Evolutionary conservation across 2,329 filamentous ascomycete genomes (phyloP).

Genomic region (Apiospora malaysiana): DNA sequence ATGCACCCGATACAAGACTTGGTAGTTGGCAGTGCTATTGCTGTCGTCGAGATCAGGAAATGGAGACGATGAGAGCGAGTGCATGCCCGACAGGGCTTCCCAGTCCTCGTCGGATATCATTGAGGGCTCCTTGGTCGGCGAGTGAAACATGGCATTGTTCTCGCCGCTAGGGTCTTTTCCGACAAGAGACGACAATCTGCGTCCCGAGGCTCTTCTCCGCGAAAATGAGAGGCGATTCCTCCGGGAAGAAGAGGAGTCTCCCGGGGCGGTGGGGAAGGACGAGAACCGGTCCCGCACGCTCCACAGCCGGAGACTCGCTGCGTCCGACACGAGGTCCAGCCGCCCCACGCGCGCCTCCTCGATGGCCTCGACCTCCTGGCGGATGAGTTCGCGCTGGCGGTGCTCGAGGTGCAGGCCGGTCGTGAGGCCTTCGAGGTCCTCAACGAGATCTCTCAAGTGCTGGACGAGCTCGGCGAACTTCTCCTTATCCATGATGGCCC

Average conservation of each 20-base stretch:
- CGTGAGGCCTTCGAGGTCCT: neutral
- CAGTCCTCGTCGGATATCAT: neutral
- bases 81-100: neutral
- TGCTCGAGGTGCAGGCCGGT: neutral
- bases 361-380: neutral
- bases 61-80: neutral
- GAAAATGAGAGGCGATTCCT: neutral
- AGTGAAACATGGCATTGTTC: neutral
- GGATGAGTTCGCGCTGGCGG: constrained; percentile 3
- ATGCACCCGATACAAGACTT: neutral
- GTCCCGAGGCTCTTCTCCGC: neutral
- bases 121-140: neutral
- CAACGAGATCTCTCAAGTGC: neutral
- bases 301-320: neutral
- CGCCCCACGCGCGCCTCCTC: neutral
- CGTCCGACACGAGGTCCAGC: neutral
- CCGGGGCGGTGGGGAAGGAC: neutral
- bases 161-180: neutral
- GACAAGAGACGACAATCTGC: neutral
- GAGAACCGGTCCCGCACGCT: neutral
- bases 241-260: neutral
- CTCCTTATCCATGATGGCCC: constrained; percentile 1
- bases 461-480: constrained; percentile 12
- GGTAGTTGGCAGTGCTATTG: neutral
- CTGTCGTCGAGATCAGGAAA: neutral